Evolutionary conservation across 2,329 filamentous ascomycete species (phyloP).

Genomic region (Verticillium zaregamsianum): DNA sequence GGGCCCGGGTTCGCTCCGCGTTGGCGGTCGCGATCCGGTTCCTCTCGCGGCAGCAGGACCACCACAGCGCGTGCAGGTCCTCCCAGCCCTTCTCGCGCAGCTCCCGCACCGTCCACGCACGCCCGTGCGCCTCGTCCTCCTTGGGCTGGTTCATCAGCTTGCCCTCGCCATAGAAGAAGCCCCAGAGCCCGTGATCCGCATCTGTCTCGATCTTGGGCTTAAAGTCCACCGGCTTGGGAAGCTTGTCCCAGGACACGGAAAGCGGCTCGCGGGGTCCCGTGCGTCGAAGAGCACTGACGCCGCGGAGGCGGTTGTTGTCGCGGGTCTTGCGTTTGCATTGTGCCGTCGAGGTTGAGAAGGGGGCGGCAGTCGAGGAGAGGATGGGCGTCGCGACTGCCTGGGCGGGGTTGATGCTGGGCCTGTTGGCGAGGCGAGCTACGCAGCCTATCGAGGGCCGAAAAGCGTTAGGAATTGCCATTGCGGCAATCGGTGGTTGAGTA

Average conservation of each 20-base stretch:
- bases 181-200: slow-evolving; percentile 82
- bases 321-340: slow-evolving; percentile 49
- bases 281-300: slow-evolving; percentile 74
- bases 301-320: slow-evolving; percentile 77
- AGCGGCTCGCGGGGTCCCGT: slow-evolving; percentile 73
- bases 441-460: slow-evolving; percentile 25
- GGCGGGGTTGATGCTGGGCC: slow-evolving; percentile 1
- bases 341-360: slow-evolving; percentile 53
- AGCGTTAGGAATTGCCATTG: slow-evolving; percentile 23
- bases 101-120: slow-evolving; percentile 81
- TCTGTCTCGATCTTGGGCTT: slow-evolving; percentile 58
- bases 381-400: neutral
- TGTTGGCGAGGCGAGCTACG: slow-evolving; percentile 12
- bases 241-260: slow-evolving; percentile 64
- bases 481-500: slow-evolving; percentile 4
- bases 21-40: slow-evolving; percentile 82
- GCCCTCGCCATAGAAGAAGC: slow-evolving; percentile 75
- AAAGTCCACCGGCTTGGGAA: slow-evolving; percentile 69
- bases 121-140: slow-evolving; percentile 68
- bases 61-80: slow-evolving; percentile 89
- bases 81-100: slow-evolving; percentile 88
- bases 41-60: slow-evolving; percentile 85
- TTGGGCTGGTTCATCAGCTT: slow-evolving; percentile 68
- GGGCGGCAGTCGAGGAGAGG: slow-evolving; percentile 12
- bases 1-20: slow-evolving; percentile 61